Base-by-base conservation (phyloP, 73 alveolate species). In the Paramecium bursaria region DNA sequence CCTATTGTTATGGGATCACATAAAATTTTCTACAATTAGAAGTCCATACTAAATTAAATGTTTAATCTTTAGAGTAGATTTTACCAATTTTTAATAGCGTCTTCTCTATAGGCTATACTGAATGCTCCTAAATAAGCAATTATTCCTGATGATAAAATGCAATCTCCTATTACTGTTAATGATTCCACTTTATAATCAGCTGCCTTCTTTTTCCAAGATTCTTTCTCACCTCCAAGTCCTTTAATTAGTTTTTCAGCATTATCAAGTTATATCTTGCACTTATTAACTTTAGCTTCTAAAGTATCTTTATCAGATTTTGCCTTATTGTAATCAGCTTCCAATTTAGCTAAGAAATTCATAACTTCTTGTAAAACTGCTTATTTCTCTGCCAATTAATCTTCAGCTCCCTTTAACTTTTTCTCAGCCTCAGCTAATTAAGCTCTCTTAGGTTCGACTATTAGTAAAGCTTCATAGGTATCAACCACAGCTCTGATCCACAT, bases 51-150 rank as follows among this genome's bases (percentile, higher is more conserved):
- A 33, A 94, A 48, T 50, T 73, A 76, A 60, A 92, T 86, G 29
- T 90, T 30, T 48, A 89, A 92, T 49, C 82, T 73, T 13, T 35
- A 73, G 14, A 92, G 76, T 87, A 92, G 54, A 9, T 67, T 75
- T 29, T 89, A 85, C 99, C 99, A 98, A 61, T 85, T 90, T 73
- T 87, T 90, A 44, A 97, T 93, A 9, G 98, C 91, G 61, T 96
- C 98, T 27, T 94, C 93, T 93, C 99, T 94, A 91, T 98, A 96
- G 6, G 95, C 90, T 46, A 91, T 86, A 4, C 98, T 91, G 91
- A 98, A 98, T 6, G 98, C 99, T 39, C 99, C 99, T 46, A 98
- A 91, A 87, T 98, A 98, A 27, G 99, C 99, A 48, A 97, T 95
- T 74, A 97, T 94, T 14, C 99, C 99, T 14, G 99, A 93, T 26